Conservation (phyloP, 352 stramenopile genomes). For the Phytophthora parvispora region DNA sequence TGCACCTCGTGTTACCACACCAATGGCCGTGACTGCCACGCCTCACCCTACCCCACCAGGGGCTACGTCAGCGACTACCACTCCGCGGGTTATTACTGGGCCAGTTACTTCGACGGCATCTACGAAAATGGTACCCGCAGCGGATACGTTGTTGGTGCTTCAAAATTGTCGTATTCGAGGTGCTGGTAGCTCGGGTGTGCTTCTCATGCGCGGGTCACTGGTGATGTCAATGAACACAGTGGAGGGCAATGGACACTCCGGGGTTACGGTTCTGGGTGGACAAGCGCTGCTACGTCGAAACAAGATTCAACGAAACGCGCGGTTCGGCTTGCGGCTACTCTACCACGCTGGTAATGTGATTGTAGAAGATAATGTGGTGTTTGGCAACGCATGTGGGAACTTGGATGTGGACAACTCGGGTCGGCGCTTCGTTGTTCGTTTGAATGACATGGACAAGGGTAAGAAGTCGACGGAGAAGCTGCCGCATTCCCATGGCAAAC, state of each 20-base stretch:
- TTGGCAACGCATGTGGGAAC: slow-evolving; percentile 73
- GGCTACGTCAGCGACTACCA: not conserved
- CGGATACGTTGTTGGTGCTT: slow-evolving; percentile 54
- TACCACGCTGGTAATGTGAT: slow-evolving; percentile 79
- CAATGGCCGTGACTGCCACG: not conserved
- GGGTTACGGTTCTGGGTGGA: slow-evolving; percentile 65
- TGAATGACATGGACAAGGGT: slow-evolving; percentile 80
- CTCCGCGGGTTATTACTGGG: not conserved
- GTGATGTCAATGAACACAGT: slow-evolving; percentile 73
- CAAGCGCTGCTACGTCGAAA: slow-evolving; percentile 73
- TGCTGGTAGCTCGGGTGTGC: slow-evolving; percentile 67
- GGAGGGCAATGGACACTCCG: slow-evolving; percentile 63
- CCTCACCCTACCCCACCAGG: not conserved
- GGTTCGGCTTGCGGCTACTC: slow-evolving; percentile 78
- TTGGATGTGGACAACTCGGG: slow-evolving; percentile 83
- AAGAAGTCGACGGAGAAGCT: slow-evolving; percentile 52
- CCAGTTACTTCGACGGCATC: not conserved
- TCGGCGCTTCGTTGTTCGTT: slow-evolving; percentile 80
- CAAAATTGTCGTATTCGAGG: slow-evolving; percentile 71
- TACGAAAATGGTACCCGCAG: slow-evolving; percentile 5
- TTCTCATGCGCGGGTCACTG: slow-evolving; percentile 63
- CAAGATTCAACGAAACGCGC: slow-evolving; percentile 69
- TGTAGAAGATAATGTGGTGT: slow-evolving; percentile 80
- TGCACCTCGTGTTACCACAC: not conserved
- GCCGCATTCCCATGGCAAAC: slow-evolving; percentile 61